phyloP scores from a whole-genome alignment of 1,139 yeast species.

The Blastobotrys aristatus region DNA sequence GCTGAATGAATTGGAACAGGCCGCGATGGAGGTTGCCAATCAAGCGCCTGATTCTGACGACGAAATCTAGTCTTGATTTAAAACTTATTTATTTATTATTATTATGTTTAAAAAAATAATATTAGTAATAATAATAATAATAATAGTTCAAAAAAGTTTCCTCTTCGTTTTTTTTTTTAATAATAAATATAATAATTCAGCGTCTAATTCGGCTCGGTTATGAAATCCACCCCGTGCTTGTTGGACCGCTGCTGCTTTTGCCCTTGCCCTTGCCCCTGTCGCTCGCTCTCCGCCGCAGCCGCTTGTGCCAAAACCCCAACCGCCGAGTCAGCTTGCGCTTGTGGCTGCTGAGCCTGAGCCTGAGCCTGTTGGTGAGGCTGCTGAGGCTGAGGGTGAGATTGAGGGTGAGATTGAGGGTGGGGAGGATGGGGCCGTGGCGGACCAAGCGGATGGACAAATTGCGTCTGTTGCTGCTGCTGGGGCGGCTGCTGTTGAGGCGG shows the following conservation, averaged over 20 bases:
- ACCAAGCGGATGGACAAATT: neutral
- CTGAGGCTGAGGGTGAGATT: neutral
- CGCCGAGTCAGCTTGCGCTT: neutral
- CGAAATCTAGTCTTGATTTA: neutral
- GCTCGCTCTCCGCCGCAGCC: slow-evolving; percentile 16
- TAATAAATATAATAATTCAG: neutral
- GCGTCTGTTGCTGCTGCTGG: slow-evolving; percentile 5
- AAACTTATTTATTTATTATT: neutral
- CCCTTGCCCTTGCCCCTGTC: slow-evolving; percentile 2
- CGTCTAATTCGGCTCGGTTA: slow-evolving; percentile 11
- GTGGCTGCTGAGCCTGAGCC: slow-evolving; percentile 1
- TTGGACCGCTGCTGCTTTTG: slow-evolving; percentile 15
- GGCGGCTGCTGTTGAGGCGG: slow-evolving; percentile 7
- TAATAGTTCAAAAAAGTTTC: neutral
- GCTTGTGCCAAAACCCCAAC: slow-evolving; percentile 22
- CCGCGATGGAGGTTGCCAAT: slow-evolving; percentile 24
- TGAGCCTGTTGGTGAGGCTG: slow-evolving; percentile 4
- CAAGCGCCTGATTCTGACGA: slow-evolving; percentile 14
- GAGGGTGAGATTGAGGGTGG: too few species aligned
- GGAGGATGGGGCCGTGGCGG: neutral
- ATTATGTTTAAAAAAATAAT: neutral
- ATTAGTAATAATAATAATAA: neutral
- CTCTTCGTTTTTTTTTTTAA: neutral
- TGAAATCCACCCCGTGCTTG: slow-evolving; percentile 26
- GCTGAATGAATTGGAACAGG: slow-evolving; percentile 29